Evolutionary conservation across 306 rosid species (phyloP).

Genomic region (Cicer arietinum): DNA sequence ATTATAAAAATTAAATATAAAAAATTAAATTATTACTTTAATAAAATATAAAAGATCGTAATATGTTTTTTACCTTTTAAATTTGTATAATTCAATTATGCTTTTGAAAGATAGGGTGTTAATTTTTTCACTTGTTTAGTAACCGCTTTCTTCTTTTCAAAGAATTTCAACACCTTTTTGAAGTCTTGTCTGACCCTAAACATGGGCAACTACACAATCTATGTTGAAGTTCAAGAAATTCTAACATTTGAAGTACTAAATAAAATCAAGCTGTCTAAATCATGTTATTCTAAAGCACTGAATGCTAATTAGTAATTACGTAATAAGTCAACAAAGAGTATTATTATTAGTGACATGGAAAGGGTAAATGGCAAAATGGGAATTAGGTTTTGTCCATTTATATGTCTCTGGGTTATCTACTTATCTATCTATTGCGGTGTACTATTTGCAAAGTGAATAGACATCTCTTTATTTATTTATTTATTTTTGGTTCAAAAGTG

Average conservation of each 20-base stretch:
- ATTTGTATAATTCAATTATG: neutral
- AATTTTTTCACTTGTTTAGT: constrained; percentile 7
- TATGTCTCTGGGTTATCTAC: constrained; percentile 11
- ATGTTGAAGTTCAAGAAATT: constrained; percentile 28
- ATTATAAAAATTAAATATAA: too few species aligned
- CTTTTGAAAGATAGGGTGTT: constrained; percentile 3
- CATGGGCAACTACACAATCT: constrained; percentile 39
- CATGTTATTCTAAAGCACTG: constrained; percentile 25
- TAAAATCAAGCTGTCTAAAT: constrained; percentile 45
- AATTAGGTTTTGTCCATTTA: constrained; percentile 50
- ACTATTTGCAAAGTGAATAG: constrained; percentile 50
- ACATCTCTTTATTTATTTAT: constrained; percentile 20
- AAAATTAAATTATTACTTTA: too few species aligned
- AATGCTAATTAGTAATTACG: constrained; percentile 29
- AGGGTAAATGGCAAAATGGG: constrained; percentile 41
- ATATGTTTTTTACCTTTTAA: too few species aligned
- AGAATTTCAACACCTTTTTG: constrained; percentile 35
- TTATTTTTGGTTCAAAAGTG: too few species aligned
- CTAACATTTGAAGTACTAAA: constrained; percentile 15
- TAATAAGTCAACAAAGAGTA: constrained; percentile 45
- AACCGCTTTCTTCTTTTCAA: constrained; percentile 13
- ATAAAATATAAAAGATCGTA: too few species aligned
- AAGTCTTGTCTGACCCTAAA: constrained; percentile 46
- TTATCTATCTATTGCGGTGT: constrained; percentile 31
- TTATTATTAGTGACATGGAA: constrained; percentile 44